Percentiles rank a stretch among this genome's conserved stretches.
Evolutionary conservation across 768 basidiomycete genomes (phyloP).

Genomic region (Leccinum broughii): DNA sequence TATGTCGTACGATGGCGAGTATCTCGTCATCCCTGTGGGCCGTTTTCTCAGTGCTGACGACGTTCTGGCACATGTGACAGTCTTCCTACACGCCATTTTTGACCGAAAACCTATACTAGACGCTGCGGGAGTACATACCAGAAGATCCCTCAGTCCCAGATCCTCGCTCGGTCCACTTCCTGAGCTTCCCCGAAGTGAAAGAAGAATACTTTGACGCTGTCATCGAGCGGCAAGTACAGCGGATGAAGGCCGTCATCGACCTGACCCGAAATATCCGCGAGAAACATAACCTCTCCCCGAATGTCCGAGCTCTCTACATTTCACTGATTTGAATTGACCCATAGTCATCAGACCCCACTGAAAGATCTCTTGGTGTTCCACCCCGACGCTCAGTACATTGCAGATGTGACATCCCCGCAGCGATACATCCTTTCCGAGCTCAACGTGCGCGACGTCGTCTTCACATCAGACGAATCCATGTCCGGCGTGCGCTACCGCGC

Average conservation of each 20-base stretch:
- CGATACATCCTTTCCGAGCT: no score
- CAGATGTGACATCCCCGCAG: no score
- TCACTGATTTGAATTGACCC: conserved; percentile 2
- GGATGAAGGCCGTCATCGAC: conserved; percentile 95
- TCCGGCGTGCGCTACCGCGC: no score
- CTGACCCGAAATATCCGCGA: conserved; percentile 88
- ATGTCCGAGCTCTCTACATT: conserved; percentile 50
- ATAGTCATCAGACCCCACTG: conserved; percentile 48
- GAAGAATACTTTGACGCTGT: conserved; percentile 94
- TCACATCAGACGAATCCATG: no score
- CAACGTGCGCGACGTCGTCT: no score
- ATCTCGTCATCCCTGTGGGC: neutral
- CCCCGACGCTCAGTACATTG: no score
- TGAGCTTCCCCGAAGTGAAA: conserved; percentile 90
- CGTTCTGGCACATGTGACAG: conserved; percentile 38
- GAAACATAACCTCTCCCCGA: conserved; percentile 80
- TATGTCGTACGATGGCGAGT: conserved; percentile 92
- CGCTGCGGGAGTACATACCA: conserved; percentile 80
- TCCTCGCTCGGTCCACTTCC: conserved; percentile 91
- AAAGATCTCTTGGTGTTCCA: no score
- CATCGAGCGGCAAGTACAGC: conserved; percentile 91
- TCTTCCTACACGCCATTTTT: conserved; percentile 98
- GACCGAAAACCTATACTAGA: conserved; percentile 95
- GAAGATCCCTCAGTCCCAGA: conserved; percentile 70
- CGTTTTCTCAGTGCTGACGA: conserved; percentile 2